These are phyloP conservation scores for Penicillium thymicola DNA, from an alignment of 2,329 filamentous ascomycete genomes.

Conservation along the genomic window DNA sequence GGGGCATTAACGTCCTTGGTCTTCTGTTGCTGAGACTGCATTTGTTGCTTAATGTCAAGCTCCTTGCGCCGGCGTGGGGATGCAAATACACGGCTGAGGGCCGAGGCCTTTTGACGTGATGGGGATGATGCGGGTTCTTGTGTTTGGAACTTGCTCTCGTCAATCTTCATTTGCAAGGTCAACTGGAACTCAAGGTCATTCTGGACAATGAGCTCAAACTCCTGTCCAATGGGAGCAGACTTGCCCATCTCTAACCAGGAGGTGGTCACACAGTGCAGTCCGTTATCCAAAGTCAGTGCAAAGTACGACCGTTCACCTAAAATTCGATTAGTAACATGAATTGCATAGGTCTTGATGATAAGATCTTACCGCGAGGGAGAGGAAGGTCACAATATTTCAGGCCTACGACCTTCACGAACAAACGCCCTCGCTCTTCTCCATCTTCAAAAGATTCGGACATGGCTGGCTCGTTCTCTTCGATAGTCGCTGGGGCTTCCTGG, in stretches of 20 bases:
- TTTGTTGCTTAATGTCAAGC: constrained; percentile 76
- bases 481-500: constrained; percentile 57
- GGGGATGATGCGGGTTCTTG: constrained; percentile 51
- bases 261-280: constrained; percentile 94
- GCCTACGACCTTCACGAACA: constrained; percentile 98
- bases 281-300: constrained; percentile 95
- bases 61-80: constrained; percentile 97
- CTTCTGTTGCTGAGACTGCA: constrained; percentile 76
- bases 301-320: constrained; percentile 88
- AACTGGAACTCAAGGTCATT: constrained; percentile 99
- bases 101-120: constrained; percentile 74
- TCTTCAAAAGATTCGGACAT: constrained; percentile 65
- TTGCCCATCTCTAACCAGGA: constrained; percentile 90
- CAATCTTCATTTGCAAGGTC: constrained; percentile 90
- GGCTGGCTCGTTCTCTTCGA: constrained; percentile 66
- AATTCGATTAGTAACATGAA: constrained; percentile 23
- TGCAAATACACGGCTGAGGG: constrained; percentile 87
- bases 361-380: constrained; percentile 75
- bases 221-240: constrained; percentile 91
- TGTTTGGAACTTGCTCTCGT: constrained; percentile 65
- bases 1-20: constrained; percentile 54
- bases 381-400: constrained; percentile 90
- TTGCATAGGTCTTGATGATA: background rate
- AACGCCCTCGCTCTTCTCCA: constrained; percentile 77
- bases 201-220: constrained; percentile 95